Percentiles rank a stretch among this genome's conserved stretches.
phyloP scores from a whole-genome alignment of 108 stramenopile genomes.

The Cyclotella choctawhatcheeana region DNA sequence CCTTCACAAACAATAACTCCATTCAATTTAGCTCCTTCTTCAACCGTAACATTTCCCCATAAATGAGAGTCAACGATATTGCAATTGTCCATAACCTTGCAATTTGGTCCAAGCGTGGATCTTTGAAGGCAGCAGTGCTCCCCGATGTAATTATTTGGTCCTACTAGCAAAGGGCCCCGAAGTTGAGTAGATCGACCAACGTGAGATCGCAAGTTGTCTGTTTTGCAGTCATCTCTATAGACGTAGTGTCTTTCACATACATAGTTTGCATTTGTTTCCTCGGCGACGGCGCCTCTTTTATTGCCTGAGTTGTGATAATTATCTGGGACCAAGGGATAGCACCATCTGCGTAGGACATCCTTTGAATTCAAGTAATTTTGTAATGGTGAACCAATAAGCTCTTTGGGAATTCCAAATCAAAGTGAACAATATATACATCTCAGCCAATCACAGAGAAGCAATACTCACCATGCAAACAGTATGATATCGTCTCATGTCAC shows the following conservation, averaged over 20 bases:
- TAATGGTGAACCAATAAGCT: no score
- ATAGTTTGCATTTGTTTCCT: constrained; percentile 35
- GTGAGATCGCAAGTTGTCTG: constrained; percentile 57
- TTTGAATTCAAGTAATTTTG: background rate
- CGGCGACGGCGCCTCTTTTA: constrained; percentile 25
- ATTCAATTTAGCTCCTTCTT: constrained; percentile 68
- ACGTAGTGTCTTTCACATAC: constrained; percentile 61
- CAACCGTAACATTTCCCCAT: constrained; percentile 81
- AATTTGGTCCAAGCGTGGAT: constrained; percentile 81
- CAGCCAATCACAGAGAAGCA: no score
- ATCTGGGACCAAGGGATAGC: constrained; percentile 94
- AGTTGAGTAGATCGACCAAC: constrained; percentile 66
- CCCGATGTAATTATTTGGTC: constrained; percentile 65
- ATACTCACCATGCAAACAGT: constrained; percentile 62
- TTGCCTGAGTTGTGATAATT: constrained; percentile 49
- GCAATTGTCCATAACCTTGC: constrained; percentile 63
- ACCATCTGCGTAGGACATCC: constrained; percentile 92
- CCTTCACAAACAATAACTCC: constrained; percentile 79
- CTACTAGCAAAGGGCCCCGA: constrained; percentile 74
- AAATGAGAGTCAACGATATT: constrained; percentile 77
- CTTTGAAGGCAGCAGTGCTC: constrained; percentile 69
- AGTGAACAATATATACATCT: background rate
- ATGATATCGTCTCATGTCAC: constrained; percentile 89
- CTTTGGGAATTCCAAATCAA: background rate
- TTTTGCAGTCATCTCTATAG: constrained; percentile 52